Conservation (phyloP, 2,329 filamentous ascomycete species). For the Myriosclerotinia scirpicola region DNA sequence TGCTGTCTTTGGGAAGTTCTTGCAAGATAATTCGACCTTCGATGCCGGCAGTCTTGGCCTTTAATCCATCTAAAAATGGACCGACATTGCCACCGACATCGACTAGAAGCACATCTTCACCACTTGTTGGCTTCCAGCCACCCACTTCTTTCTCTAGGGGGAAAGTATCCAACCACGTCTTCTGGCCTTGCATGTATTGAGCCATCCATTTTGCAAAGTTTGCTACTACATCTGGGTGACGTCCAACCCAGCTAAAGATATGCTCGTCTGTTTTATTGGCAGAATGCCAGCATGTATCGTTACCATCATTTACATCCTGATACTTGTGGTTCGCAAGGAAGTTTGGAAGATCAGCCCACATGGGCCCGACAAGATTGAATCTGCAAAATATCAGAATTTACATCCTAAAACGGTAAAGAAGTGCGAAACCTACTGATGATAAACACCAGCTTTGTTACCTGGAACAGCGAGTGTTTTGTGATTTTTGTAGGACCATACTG, state of each 20-base stretch:
- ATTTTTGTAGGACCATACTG: not conserved
- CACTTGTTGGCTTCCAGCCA: not conserved
- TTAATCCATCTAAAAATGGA: not conserved
- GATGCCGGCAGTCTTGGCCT: not conserved
- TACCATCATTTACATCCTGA: not conserved
- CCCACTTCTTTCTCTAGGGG: not conserved
- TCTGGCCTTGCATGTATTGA: conserved; percentile 7
- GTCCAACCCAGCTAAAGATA: conserved; percentile 9
- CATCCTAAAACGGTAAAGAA: not conserved
- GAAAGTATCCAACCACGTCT: conserved; percentile 5
- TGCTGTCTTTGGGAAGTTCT: conserved; percentile 1
- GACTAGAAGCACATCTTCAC: not conserved
- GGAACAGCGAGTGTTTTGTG: not conserved
- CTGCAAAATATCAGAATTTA: not conserved
- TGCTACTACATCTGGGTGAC: not conserved
- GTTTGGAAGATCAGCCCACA: conserved; percentile 2
- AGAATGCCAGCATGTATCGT: conserved; percentile 11
- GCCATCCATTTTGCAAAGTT: conserved; percentile 12
- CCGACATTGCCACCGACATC: not conserved
- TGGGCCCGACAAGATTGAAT: not conserved
- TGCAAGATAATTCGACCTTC: conserved; percentile 5
- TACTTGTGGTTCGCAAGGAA: not conserved
- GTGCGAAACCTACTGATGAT: not conserved
- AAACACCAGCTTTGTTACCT: not conserved
- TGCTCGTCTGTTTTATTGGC: conserved; percentile 5